A percentile compares a stretch with the other conserved stretches of the same genome.
These are phyloP conservation scores for Rhizopus sp. DNA, from an alignment of 371 early-diverging fungal genomes.

Conservation along the genomic window DNA sequence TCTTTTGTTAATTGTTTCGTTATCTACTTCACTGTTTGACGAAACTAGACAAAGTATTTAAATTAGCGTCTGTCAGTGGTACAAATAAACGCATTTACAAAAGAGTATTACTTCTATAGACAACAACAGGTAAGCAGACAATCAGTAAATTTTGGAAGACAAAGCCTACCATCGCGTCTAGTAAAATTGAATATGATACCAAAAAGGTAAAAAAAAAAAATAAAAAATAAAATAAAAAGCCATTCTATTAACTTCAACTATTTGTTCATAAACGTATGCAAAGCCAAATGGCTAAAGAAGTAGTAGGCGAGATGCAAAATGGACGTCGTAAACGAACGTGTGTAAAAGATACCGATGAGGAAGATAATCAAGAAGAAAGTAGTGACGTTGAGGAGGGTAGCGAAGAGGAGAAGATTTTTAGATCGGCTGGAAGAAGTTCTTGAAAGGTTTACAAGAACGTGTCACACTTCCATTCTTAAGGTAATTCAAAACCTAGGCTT, in stretches of 20 bases:
- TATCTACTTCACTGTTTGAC: no score
- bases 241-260: slow-evolving; percentile 7
- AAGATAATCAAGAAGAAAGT: slow-evolving; percentile 6
- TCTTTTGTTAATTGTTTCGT: no score
- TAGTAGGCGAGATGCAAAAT: slow-evolving; percentile 7
- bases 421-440: slow-evolving; percentile 5
- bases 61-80: no score
- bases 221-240: slow-evolving; percentile 3
- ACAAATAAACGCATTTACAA: slow-evolving; percentile 8
- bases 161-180: slow-evolving; percentile 1
- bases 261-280: slow-evolving; percentile 8
- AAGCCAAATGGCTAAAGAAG: slow-evolving; percentile 6
- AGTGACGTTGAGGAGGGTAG: slow-evolving; percentile 3
- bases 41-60: no score
- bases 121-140: slow-evolving; percentile 3
- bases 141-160: slow-evolving; percentile 3
- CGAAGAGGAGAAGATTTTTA: slow-evolving; percentile 6
- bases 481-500: neutral
- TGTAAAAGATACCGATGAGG: slow-evolving; percentile 6
- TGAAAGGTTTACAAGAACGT: slow-evolving; percentile 1
- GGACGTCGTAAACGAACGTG: neutral
- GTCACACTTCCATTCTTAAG: slow-evolving; percentile 2
- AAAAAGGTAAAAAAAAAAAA: slow-evolving; percentile 2
- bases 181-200: slow-evolving; percentile 3
- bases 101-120: slow-evolving; percentile 4